Evolutionary conservation across 164 flowering plant genomes (phyloP), one percentile per base, ranked within the genome.

Genomic region (Amborella trichopoda): DNA sequence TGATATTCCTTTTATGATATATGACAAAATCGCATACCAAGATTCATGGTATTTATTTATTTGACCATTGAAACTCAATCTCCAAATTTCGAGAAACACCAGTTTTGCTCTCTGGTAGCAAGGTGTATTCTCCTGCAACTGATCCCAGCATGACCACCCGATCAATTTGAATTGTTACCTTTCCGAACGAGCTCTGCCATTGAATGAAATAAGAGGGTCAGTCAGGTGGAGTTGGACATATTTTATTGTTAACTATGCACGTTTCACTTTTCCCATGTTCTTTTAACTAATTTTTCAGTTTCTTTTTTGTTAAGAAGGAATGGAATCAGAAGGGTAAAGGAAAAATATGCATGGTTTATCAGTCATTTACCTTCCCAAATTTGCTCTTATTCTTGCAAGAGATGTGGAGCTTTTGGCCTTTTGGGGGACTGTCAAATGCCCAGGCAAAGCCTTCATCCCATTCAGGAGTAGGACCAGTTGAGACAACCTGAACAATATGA

Each of bases 381-480:
- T 88, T 93, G 88, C 99, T 93, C 71, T 88, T 93, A 53, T 93
- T 93, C 68, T 93, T 93, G 79, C 99, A 93, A 32, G 99, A 85
- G 33, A 93, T 93, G 46, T 87, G 95, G 49, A 91, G 90, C 65
- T 91, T 91, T 67, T 91, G 99, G 54, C 99, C 96, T 58, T 86
- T 86, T 2, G 97, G 97, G 21, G 95, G 97, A 59, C 94, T 83
- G 59, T 90, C 97, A 55, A 90, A 86, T 54, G 91, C 65, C 97
- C 97, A 85, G 18, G 88, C 33, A 54, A 90, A 90, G 68, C 78
- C 78, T 64, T 91, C 98, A 17, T 86, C 98, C 81, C 85, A 91
- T 52, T 84, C 99, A 6, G 96, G 94, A 60, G 78, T 77, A 44
- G 98, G 89, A 59, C 98, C 96, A 37, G 96, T 86, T 20, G 95